Base-by-base conservation (phyloP, 108 stramenopile species). In the Skeletonema costatum region DNA sequence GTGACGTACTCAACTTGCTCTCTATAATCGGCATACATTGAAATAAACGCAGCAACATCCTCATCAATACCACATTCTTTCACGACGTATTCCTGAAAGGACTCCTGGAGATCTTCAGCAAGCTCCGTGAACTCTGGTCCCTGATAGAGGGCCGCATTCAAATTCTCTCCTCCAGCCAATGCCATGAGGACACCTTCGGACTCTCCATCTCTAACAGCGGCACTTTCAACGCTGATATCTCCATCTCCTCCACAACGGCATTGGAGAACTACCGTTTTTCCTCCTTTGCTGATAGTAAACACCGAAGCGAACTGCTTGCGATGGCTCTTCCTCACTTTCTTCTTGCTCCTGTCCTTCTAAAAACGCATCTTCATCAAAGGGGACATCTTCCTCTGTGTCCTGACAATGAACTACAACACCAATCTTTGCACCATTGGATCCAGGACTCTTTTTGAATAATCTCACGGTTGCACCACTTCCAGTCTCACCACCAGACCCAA, bases 101-200 rank as follows among this genome's bases (percentile, higher is more conserved):
- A 71, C 21, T 82, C 87, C 61, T 92, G 90, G 50, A 95, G 68
- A 63, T 88, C 87, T 68, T 91, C 90, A 9, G 88, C 90, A 30
- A 94, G 86, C 60, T 94, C 93, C 35, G 60, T 30, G 58, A 91
- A 90, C 51, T 91, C 91, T 21, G 93, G 93, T 58, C 93, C 93
- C 77, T 92, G 87, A 70, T 94, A 92, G 9, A 53, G 64, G 44
- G 80, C 44, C n/a, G 74, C 69, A 39, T 80, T 82, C 38, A 79
- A 31, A 2, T 66, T 73, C 25, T 80, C 67, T 41, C 71, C 77
- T 4, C 48, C 76, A 16, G 78, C 73, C 16, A 77, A 63, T 25
- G 68, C 69, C 41, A 31, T 30, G 58, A 81, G 59, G 14, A 70
- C 71, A 21, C 21, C 42, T 59, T 79, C 78, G 50, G 59, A 76